Percentiles rank a stretch among this genome's conserved stretches.
These are phyloP conservation scores for Russula earlei DNA, from an alignment of 768 basidiomycete genomes.

Conservation along the genomic window DNA sequence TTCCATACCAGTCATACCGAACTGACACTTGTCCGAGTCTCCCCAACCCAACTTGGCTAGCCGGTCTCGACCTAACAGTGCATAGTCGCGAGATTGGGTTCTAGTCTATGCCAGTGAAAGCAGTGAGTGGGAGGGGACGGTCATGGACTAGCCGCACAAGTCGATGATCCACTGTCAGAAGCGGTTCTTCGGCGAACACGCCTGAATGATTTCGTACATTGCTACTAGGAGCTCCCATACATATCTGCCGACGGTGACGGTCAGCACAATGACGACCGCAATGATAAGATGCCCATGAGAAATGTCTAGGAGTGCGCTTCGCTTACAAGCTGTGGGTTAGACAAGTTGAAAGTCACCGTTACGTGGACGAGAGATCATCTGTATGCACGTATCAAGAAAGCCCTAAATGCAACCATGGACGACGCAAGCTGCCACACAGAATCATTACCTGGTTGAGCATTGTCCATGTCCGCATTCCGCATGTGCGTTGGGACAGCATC, in stretches of 20 bases:
- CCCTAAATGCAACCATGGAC: constrained; percentile 66
- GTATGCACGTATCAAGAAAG: constrained; percentile 65
- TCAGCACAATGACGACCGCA: constrained; percentile 61
- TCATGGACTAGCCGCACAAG: too few relatives aligned
- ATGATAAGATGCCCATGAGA: constrained; percentile 73
- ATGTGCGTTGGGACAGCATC: constrained; percentile 55
- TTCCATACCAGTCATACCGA: too few relatives aligned
- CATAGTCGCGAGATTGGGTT: too few relatives aligned
- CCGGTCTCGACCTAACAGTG: too few relatives aligned
- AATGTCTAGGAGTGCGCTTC: constrained; percentile 58
- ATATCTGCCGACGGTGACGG: constrained; percentile 74
- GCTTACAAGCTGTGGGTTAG: constrained; percentile 30
- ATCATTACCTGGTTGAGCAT: constrained; percentile 49
- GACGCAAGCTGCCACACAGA: constrained; percentile 49
- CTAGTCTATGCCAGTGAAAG: too few relatives aligned
- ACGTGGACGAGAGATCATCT: constrained; percentile 2
- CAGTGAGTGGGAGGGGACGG: too few relatives aligned
- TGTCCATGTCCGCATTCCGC: constrained; percentile 57
- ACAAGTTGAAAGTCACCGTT: not conserved
- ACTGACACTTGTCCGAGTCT: too few relatives aligned
- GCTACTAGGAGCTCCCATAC: too few relatives aligned
- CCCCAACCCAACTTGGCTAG: too few relatives aligned
- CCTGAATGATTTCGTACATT: too few relatives aligned
- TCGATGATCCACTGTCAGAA: too few relatives aligned
- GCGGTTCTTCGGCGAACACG: too few relatives aligned